Base-by-base conservation (phyloP, 2,329 filamentous ascomycete genomes). In the Sarocladiaceae sp. region DNA sequence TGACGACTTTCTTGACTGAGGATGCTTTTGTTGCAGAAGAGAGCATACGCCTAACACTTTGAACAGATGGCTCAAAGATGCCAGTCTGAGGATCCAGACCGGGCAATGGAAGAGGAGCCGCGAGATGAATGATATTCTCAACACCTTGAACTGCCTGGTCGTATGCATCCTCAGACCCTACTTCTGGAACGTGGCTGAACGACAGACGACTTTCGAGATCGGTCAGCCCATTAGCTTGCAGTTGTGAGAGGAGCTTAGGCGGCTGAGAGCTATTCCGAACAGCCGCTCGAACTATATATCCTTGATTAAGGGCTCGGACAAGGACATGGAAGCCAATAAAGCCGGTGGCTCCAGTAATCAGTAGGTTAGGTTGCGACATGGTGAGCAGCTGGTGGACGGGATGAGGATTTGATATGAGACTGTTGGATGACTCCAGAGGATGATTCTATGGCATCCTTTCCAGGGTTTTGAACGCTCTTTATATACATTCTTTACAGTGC, bases 91-190 rank as follows among this genome's bases (percentile, higher is more conserved):
- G n/a, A n/a, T n/a, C n/a, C n/a, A n/a, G n/a, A 4, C 48, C 33
- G 7, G n/a, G 13, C 4, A 43, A 19, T 6, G 50, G 57, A 29
- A 50, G 42, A 39, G 60, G 51, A 1, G 63, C 56, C 1, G 58
- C 58, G n/a, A 55, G 37, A 44, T 61, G 58, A n/a, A 65, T 52
- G 39, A 71, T 57, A 50, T 62, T 64, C 13, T 56, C 56, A 29
- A 65, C 62, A 3, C 58, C 66, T 33, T 61, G 52, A 45, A 67
- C 57, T 10, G 65, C 66, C 21, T 65, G 57, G 23, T 69, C 61
- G 41, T 66, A 70, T 2, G 67, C 67, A 12, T 58, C 58, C 0
- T 56, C 51, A 3, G 50, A 51, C 0, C 57, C 52, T 19, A 70
- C 59, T 42, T 69, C 63, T 2, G 64, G 61, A 2, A 71, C 60